Conservation (phyloP, 805 yeast species). For the Ogataea paradorogensis region DNA sequence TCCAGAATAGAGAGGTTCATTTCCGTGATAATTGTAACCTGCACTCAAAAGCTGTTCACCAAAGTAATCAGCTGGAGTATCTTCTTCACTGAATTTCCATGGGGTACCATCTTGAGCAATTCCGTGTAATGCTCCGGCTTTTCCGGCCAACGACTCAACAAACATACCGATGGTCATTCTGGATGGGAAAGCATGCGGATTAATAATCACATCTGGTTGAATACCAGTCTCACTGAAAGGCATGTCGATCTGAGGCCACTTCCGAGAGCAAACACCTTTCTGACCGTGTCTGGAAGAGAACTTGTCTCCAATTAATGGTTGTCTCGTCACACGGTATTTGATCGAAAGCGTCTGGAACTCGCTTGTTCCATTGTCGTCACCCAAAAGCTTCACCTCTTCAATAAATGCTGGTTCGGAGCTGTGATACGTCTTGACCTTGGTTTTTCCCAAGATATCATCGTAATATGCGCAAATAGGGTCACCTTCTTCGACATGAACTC, state of each 20-base stretch:
- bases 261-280: conserved; percentile 97
- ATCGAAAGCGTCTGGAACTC: conserved; percentile 85
- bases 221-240: conserved; percentile 96
- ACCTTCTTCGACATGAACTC: conserved; percentile 86
- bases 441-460: conserved; percentile 87
- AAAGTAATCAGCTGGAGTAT: conserved; percentile 96
- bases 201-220: conserved; percentile 95
- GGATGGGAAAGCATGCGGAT: conserved; percentile 99
- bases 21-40: conserved; percentile 97
- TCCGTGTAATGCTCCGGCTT: conserved; percentile 97
- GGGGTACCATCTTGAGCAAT: conserved; percentile 97
- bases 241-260: conserved; percentile 96
- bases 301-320: conserved; percentile 95
- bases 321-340: conserved; percentile 86
- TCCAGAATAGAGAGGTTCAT: conserved; percentile 98
- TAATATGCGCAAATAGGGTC: conserved; percentile 92
- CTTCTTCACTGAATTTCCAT: conserved; percentile 86
- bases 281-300: conserved; percentile 98
- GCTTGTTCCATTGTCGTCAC: conserved; percentile 72
- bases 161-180: conserved; percentile 99
- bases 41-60: conserved; percentile 87
- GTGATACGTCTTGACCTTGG: conserved; percentile 89
- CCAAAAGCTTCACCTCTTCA: conserved; percentile 89
- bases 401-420: conserved; percentile 92
- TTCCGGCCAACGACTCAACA: conserved; percentile 97